phyloP scores from a whole-genome alignment of 225 moss, liverwort and hornwort species.

The Rhytidiadelphus loreus region DNA sequence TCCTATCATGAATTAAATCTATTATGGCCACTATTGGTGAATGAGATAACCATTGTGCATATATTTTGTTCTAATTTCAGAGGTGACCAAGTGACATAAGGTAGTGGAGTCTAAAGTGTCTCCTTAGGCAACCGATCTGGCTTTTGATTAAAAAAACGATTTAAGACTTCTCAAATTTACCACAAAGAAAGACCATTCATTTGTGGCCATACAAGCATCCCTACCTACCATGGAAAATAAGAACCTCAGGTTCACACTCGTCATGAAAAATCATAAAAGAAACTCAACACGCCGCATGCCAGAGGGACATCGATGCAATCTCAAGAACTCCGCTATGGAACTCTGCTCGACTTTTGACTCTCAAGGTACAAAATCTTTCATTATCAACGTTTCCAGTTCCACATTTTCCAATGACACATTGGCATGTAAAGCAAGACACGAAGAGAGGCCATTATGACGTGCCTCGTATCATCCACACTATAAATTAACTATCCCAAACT shows the following conservation, averaged over 20 bases:
- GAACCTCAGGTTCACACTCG: not conserved
- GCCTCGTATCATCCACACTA: not conserved
- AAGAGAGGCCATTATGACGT: not conserved
- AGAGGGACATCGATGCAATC: not conserved
- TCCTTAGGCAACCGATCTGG: no score
- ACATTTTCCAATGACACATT: not conserved
- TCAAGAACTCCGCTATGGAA: no score
- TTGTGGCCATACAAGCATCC: no score
- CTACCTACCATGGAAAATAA: not conserved
- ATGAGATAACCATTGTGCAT: not conserved
- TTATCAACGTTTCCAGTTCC: not conserved
- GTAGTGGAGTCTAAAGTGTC: no score
- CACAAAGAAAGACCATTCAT: not conserved
- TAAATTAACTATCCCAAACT: not conserved
- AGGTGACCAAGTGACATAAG: not conserved
- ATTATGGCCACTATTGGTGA: not conserved
- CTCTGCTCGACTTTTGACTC: no score
- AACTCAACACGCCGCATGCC: not conserved
- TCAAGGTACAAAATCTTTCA: not conserved
- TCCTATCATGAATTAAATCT: not conserved
- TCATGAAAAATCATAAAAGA: not conserved
- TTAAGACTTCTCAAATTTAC: not conserved
- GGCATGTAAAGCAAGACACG: not conserved
- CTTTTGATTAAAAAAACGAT: not conserved
- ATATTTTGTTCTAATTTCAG: not conserved